Evolutionary conservation across 2,329 filamentous ascomycete species (phyloP).

Genomic region (Passalora sequoiae): DNA sequence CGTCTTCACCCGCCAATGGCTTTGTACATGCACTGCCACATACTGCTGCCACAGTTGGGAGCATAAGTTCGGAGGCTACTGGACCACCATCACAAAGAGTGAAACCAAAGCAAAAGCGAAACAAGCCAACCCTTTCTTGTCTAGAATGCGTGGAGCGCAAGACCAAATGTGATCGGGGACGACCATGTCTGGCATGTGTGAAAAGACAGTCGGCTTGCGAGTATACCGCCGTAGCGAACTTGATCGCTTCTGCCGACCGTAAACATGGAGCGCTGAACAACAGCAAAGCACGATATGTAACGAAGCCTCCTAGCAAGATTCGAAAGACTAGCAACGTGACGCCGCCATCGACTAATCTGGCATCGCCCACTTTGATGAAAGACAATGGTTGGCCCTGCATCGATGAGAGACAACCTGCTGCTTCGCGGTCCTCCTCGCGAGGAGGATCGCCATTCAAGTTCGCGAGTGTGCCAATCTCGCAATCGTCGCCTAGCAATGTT

Average conservation of each 20-base stretch:
- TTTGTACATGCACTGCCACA: no score
- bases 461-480: constrained; percentile 67
- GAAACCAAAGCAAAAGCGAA: constrained; percentile 65
- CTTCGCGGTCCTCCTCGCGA: constrained; percentile 15
- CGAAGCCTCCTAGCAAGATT: constrained; percentile 33
- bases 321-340: constrained; percentile 28
- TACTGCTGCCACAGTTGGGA: no score
- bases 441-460: constrained; percentile 49
- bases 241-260: constrained; percentile 55
- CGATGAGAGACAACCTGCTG: constrained; percentile 21
- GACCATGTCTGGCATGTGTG: constrained; percentile 59
- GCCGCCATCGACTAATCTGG: constrained; percentile 17
- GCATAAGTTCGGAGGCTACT: neutral
- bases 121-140: constrained; percentile 76
- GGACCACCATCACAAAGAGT: neutral
- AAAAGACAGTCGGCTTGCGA: constrained; percentile 71
- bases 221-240: constrained; percentile 70
- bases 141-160: constrained; percentile 76
- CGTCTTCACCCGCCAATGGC: no score
- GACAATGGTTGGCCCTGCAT: constrained; percentile 29
- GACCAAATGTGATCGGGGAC: constrained; percentile 71
- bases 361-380: constrained; percentile 21
- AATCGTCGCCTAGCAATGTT: constrained; percentile 66
- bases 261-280: constrained; percentile 20
- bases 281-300: constrained; percentile 30